phyloP scores from a whole-genome alignment of 2,329 filamentous ascomycete species.

The Elsinoe australis region DNA sequence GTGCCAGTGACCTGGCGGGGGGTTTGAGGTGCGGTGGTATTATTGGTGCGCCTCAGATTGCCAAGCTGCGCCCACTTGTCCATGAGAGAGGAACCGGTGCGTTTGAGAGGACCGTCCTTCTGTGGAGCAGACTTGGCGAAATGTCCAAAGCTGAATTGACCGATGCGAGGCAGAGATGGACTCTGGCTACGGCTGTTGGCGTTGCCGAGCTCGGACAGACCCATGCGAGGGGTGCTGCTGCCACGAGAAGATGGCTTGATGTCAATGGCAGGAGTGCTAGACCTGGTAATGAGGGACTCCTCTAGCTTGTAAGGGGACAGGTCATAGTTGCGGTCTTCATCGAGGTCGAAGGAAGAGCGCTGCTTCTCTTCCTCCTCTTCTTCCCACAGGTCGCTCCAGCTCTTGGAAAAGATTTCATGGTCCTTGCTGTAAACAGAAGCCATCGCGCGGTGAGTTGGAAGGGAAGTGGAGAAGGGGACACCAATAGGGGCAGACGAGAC shows the following conservation, averaged over 20 bases:
- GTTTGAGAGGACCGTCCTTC: conserved; percentile 60
- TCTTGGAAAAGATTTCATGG: conserved; percentile 81
- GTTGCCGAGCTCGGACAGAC: conserved; percentile 48
- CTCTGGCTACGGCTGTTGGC: conserved; percentile 38
- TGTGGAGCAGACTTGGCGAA: conserved; percentile 30
- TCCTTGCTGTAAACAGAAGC: conserved; percentile 72
- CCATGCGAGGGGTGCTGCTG: conserved; percentile 44
- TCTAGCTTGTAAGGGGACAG: conserved; percentile 45
- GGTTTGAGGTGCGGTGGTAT: conserved; percentile 26
- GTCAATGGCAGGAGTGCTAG: conserved; percentile 21
- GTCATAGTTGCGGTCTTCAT: conserved; percentile 27
- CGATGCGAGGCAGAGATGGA: conserved; percentile 17
- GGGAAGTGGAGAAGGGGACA: conserved; percentile 64
- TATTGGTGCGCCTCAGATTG: conserved; percentile 67
- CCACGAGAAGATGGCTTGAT: conserved; percentile 43
- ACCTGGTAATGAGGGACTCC: conserved; percentile 41
- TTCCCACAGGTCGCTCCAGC: conserved; percentile 98
- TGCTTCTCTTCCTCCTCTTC: conserved; percentile 76
- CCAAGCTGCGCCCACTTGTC: conserved; percentile 91
- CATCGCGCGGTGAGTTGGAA: conserved; percentile 60
- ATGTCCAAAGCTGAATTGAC: conserved; percentile 27
- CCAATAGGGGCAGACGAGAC: conserved; percentile 47
- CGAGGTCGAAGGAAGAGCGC: conserved; percentile 32
- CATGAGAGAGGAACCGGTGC: conserved; percentile 40
- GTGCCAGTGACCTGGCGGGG: conserved; percentile 24